Base-by-base conservation (phyloP, 192 early-diverging fungal genomes). In the Helicostylum pulchrum region DNA sequence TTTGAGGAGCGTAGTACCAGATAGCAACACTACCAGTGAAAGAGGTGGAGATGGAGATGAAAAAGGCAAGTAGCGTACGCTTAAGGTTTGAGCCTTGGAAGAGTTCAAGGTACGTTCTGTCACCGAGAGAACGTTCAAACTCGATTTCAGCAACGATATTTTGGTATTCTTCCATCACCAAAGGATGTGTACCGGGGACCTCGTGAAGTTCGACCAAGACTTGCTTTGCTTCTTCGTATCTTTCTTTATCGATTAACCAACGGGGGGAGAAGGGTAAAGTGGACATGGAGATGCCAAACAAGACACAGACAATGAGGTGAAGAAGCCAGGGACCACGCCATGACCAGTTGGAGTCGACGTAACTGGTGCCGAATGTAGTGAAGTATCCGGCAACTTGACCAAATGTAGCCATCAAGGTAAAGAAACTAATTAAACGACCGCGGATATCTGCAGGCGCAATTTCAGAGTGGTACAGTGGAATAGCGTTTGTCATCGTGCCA, bases 351-450 rank as follows among this genome's bases (percentile, higher is more conserved):
- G 67, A 64, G 32, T 70, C 43, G 14, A 80, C 55, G 39, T 68
- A 71, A 46, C 65, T 74, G 31, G 77, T 76, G 39, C 77, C 87
- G 56, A 68, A 71, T 4, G 44, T 59, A 7, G 71, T 51, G 65
- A 76, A 80, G 66, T 85, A 89, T 32, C 84, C 83, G 9, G 87
- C 77, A 31, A 85, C 73, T 53, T 83, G 84, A 26, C 89, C 95
- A 80, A 93, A 87, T 50, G 92, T 93, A 67, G 94, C 92, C 66
- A 92, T 89, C 67, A 91, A 84, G 62, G 94, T 94, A 68, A 92
- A 89, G 20, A 95, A 77, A 43, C 88, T 86, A 46, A 92, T 87
- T 14, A 95, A 81, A 10, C 90, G 87, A 30, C 94, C 94, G 67
- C 94, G 91, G 61, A 94, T 91, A 17, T 86, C 87, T 2, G 93